These are phyloP conservation scores for Apiospora hydei DNA, from an alignment of 2,329 filamentous ascomycete species.

Conservation along the genomic window DNA sequence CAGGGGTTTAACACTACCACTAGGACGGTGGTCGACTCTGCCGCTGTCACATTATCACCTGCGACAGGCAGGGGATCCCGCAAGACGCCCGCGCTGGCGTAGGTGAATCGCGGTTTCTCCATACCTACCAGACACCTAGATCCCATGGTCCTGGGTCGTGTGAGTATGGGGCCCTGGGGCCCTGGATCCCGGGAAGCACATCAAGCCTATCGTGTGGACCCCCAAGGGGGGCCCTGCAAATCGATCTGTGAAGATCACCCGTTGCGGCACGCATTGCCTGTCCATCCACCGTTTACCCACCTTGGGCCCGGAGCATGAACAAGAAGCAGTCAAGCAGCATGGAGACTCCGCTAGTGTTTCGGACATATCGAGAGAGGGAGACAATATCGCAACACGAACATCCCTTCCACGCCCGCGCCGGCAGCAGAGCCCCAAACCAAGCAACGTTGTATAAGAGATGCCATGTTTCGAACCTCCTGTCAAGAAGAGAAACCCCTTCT, in stretches of 20 bases:
- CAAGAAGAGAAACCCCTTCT: neutral
- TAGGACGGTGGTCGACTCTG: neutral
- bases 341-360: constrained; percentile 18
- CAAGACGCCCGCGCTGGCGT: neutral
- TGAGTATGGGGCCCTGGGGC: neutral
- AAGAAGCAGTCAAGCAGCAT: neutral
- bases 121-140: neutral
- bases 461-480: neutral
- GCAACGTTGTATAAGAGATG: constrained; percentile 4
- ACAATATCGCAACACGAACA: neutral
- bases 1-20: neutral
- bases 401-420: neutral
- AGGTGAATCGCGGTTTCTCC: neutral
- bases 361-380: neutral
- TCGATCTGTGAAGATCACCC: no score
- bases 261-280: no score
- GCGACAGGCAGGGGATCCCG: neutral
- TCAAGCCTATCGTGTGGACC: neutral
- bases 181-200: constrained; percentile 10
- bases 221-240: neutral
- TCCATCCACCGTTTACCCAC: no score
- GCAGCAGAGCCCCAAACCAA: neutral
- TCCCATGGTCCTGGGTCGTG: neutral
- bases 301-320: neutral
- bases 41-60: neutral